Evolutionary conservation across 495 filamentous ascomycete species (phyloP), one percentile per base, ranked within the genome.

Genomic region (Letharia columbiana): DNA sequence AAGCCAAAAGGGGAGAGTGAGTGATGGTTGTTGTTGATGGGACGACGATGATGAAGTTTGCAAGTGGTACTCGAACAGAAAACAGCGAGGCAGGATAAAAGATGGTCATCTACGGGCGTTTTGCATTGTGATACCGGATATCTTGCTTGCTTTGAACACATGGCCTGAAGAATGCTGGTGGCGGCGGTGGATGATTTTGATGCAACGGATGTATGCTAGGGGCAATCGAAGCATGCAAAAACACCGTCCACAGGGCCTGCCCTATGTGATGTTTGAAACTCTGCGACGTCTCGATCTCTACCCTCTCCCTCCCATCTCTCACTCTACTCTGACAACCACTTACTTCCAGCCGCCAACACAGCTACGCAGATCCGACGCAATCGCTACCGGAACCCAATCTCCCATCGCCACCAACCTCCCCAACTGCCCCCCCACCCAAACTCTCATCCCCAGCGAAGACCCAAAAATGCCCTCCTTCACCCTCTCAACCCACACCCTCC

Each of bases 51-150:
- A 20, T n/a, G 45, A 49, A 8, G n/a, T n/a, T 49, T 49, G 20
- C 45, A 11, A 49, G 2, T n/a, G 45, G 45, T 49, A 23, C 20
- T 9, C 45, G 45, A 12, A 9, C 45, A 12, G n/a, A 49, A 49
- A 23, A 23, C 20, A 23, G 45, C 45, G 45, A 49, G 45, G 45
- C 45, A 23, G 45, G 45, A 49, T 49, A 54, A n/a, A 50, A 52
- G 61, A 52, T 52, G 62, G 49, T 40, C 49, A 44, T 44, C 40
- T 44, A 31, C 44, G 60, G 44, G 5, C 40, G 39, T 37, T 54
- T 33, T 56, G 62, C 62, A 64, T 63, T 57, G 50, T 64, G 62
- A 57, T 41, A 56, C 62, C 49, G 49, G 49, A 64, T 64, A 64
- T 64, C 62, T 57, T 57, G n/a, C 62, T 57, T 57, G n/a, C 49